A percentile compares a stretch with the other conserved stretches of the same genome.
These are phyloP conservation scores for Ophiostoma pallidulum DNA, from an alignment of 2,329 filamentous ascomycete species.

Conservation along the genomic window DNA sequence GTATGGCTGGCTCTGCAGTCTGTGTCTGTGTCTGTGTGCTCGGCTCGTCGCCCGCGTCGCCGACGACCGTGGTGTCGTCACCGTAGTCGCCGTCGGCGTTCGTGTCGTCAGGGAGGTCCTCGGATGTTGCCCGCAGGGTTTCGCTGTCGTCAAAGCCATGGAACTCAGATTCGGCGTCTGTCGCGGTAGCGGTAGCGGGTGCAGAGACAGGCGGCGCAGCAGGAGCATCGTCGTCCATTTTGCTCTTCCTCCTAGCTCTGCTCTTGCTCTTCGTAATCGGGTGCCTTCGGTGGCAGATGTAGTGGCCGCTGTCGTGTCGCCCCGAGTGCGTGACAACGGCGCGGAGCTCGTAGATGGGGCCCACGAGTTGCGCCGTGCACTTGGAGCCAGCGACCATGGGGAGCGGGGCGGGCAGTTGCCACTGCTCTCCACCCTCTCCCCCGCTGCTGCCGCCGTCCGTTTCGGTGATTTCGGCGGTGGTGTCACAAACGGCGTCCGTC, in stretches of 20 bases:
- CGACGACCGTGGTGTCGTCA: slow-evolving; percentile 15
- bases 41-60: slow-evolving; percentile 26
- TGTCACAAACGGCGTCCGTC: no score
- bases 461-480: no score
- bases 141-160: not conserved
- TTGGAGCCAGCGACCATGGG: slow-evolving; percentile 62
- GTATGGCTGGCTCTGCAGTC: no score
- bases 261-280: slow-evolving; percentile 22
- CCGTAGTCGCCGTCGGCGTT: not conserved
- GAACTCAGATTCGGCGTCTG: no score
- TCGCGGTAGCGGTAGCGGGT: no score
- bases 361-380: slow-evolving; percentile 40
- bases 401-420: slow-evolving; percentile 56
- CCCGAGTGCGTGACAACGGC: slow-evolving; percentile 86
- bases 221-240: no score
- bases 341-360: slow-evolving; percentile 63
- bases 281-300: slow-evolving; percentile 79
- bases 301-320: slow-evolving; percentile 89
- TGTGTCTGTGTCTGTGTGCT: slow-evolving; percentile 9
- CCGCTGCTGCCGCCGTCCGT: no score
- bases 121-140: slow-evolving; percentile 4
- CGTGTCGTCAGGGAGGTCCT: not conserved
- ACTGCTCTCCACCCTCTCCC: slow-evolving; percentile 44
- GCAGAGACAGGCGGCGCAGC: no score
- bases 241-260: no score